phyloP scores from a whole-genome alignment of 2,329 filamentous ascomycete species.

The Phialocephala subalpina region DNA sequence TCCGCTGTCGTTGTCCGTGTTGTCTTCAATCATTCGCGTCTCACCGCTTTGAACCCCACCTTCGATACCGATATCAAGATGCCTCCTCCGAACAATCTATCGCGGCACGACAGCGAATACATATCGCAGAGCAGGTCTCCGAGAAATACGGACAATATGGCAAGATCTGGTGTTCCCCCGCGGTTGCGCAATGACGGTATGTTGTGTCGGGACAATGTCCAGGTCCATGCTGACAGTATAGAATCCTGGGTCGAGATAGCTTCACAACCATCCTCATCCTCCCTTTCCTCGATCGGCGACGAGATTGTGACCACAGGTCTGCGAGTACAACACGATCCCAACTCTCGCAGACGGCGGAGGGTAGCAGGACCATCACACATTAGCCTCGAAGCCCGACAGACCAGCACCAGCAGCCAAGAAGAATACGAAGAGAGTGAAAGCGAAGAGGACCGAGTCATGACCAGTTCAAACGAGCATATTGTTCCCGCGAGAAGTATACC shows the following conservation, averaged over 20 bases:
- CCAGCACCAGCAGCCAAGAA: slow-evolving; percentile 74
- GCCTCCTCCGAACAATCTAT: slow-evolving; percentile 7
- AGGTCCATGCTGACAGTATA: slow-evolving; percentile 46
- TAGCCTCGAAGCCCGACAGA: slow-evolving; percentile 49
- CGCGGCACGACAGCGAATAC: slow-evolving; percentile 7
- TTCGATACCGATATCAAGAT: slow-evolving; percentile 6
- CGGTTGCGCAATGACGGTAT: slow-evolving; percentile 42
- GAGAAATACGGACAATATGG: slow-evolving; percentile 4
- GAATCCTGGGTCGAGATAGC: slow-evolving; percentile 97
- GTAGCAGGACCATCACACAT: slow-evolving; percentile 48
- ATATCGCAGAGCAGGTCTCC: slow-evolving; percentile 7
- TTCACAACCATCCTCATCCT: slow-evolving; percentile 93
- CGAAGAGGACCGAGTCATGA: slow-evolving; percentile 77
- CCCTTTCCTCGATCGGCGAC: slow-evolving; percentile 83
- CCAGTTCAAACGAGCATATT: slow-evolving; percentile 65
- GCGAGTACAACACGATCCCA: slow-evolving; percentile 72
- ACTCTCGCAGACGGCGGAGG: slow-evolving; percentile 66
- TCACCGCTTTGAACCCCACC: slow-evolving; percentile 12
- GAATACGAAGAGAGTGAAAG: slow-evolving; percentile 95
- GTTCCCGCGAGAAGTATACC: slow-evolving; percentile 35
- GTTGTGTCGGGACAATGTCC: slow-evolving; percentile 1
- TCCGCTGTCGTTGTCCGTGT: background rate
- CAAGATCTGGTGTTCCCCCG: slow-evolving; percentile 29
- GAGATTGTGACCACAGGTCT: slow-evolving; percentile 93
- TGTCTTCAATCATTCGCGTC: background rate